Evolutionary conservation across 768 basidiomycete species (phyloP).

Genomic region (Hydnomerulius pinastri): DNA sequence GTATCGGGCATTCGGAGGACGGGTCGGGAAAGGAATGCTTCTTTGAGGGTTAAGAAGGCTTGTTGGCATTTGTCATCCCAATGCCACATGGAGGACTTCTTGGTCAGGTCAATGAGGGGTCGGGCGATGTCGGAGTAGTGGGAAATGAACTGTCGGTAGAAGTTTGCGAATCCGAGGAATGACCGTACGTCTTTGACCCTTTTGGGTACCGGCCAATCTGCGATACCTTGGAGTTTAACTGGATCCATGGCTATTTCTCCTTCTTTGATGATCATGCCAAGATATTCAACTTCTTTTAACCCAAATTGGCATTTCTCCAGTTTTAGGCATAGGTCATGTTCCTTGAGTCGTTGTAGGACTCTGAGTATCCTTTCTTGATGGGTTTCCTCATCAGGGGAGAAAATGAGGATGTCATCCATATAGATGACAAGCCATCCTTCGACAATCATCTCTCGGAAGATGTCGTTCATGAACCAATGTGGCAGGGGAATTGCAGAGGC

Average conservation of each 20-base stretch:
- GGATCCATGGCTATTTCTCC: constrained; percentile 39
- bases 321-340: constrained; percentile 37
- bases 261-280: too few species aligned
- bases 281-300: neutral
- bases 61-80: neutral
- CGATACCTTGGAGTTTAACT: constrained; percentile 35
- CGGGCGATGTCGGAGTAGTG: constrained; percentile 33
- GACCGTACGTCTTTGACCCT: too few species aligned
- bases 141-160: constrained; percentile 34
- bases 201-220: constrained; percentile 28
- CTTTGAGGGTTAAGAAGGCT: neutral
- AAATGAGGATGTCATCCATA: constrained; percentile 29
- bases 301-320: constrained; percentile 27
- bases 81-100: neutral
- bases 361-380: constrained; percentile 10
- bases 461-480: too few species aligned
- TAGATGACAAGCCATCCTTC: constrained; percentile 26
- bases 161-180: too few species aligned
- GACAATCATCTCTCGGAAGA: too few species aligned
- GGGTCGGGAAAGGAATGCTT: neutral
- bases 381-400: constrained; percentile 8
- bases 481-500: constrained; percentile 12
- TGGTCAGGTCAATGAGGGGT: constrained; percentile 19
- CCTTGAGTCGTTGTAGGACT: constrained; percentile 29
- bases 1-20: constrained; percentile 5